Base-by-base conservation (phyloP, 75 land plant species). In the Picea sitchensis region DNA sequence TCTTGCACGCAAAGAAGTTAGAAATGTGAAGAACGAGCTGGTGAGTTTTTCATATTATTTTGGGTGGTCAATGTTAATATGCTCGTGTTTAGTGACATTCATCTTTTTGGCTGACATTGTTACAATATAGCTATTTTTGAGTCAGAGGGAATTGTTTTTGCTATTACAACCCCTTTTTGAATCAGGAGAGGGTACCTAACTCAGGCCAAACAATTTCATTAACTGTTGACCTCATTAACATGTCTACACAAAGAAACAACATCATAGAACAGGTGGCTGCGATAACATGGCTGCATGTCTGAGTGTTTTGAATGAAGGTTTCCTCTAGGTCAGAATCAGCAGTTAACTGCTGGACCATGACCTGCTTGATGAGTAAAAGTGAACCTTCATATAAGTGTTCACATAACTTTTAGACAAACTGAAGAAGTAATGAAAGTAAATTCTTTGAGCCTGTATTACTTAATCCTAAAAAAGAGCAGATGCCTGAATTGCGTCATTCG, bases 1-100 rank as follows among this genome's bases (percentile, higher is more conserved):
- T 11, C 74, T 96, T 75, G 93, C 92, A 15, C 89, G 95, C 64
- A 92, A 85, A 77, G 98, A 96, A 88, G 81, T 96, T 30, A 92
- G 80, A 61, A 88, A 88, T 85, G 86, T 88, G 76, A 96, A 96
- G 85, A 78, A 81, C 31, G 91, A 88, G 69, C 76, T 96, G 90
- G 99, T 96, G 84, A 73, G 65, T n/a, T 18, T 58, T 23, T 36
- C 13, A 71, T 38, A 67, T 67, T 67, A 2, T 34, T 67, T 67
- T 67, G 15, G 34, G 32, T n/a, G 1, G 6, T 71, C 21, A 51
- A 51, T 51, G 56, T 51, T 21, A 54, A 26, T 57, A 6, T 76
- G 30, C 61, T 76, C n/a, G 7, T 14, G 34, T 71, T 9, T n/a
- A 44, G 3, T 44, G 73, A 71, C n/a, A 44, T 44, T 1, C 12